These are phyloP conservation scores for Cladosporium sp. DNA, from an alignment of 2,329 filamentous ascomycete genomes.

Conservation along the genomic window DNA sequence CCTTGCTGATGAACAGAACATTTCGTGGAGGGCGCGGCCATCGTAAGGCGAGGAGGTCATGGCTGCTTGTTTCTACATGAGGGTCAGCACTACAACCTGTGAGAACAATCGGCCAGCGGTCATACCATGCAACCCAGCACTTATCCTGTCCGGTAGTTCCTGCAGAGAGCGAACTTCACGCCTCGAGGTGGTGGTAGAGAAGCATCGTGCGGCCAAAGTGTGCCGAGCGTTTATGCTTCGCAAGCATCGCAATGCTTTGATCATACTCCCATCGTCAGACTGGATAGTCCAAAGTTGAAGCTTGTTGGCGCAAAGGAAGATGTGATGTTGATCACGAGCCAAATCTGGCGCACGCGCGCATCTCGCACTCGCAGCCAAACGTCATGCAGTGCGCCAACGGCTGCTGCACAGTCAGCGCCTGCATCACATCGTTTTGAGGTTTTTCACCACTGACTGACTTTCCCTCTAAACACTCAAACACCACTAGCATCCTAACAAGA, in stretches of 20 bases:
- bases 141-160: constrained; percentile 51
- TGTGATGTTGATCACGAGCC: constrained; percentile 3
- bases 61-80: constrained; percentile 49
- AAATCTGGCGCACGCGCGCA: not conserved
- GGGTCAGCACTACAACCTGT: constrained; percentile 19
- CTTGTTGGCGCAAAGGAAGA: not conserved
- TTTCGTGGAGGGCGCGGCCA: constrained; percentile 67
- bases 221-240: constrained; percentile 14
- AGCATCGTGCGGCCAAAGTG: constrained; percentile 32
- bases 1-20: constrained; percentile 65
- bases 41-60: constrained; percentile 60
- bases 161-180: constrained; percentile 49
- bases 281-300: not conserved
- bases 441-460: not conserved
- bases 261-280: constrained; percentile 29
- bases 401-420: constrained; percentile 1
- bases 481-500: not conserved
- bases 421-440: not conserved
- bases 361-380: not conserved
- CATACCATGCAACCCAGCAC: constrained; percentile 62
- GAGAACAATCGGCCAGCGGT: not conserved
- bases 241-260: constrained; percentile 23
- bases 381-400: constrained; percentile 3
- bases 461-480: not conserved
- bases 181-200: constrained; percentile 47